Conservation (phyloP, 805 yeast species). For the Kazachstania martiniae region DNA sequence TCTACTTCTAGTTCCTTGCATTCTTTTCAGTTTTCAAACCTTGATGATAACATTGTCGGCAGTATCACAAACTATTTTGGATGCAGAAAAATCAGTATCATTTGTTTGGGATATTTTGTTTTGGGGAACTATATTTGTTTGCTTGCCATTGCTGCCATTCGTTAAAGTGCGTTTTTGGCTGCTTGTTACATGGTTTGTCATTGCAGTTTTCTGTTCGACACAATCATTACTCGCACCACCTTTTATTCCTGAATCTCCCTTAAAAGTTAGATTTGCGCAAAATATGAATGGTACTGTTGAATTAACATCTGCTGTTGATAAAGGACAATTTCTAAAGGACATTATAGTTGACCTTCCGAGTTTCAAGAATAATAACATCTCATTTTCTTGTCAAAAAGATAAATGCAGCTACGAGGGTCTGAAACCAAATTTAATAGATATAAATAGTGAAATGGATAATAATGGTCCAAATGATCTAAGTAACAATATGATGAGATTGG, state of each 20-base stretch:
- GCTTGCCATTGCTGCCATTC: constrained; percentile 43
- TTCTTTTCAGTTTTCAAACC: constrained; percentile 42
- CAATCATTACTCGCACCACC: no score
- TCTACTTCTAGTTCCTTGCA: constrained; percentile 53
- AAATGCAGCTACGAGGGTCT: constrained; percentile 41
- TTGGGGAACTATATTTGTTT: constrained; percentile 29
- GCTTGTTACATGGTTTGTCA: constrained; percentile 30
- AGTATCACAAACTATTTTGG: constrained; percentile 60
- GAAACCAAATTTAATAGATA: constrained; percentile 38
- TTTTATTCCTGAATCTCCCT: constrained; percentile 36
- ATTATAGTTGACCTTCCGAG: constrained; percentile 57
- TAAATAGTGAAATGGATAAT: constrained; percentile 16
- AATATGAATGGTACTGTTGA: constrained; percentile 31
- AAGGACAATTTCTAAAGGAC: constrained; percentile 27
- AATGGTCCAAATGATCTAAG: constrained; percentile 34
- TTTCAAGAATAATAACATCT: constrained; percentile 30
- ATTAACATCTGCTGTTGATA: constrained; percentile 6
- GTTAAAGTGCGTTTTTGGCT: constrained; percentile 43
- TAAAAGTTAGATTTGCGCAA: constrained; percentile 66
- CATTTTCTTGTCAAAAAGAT: constrained; percentile 42
- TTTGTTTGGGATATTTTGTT: constrained; percentile 26
- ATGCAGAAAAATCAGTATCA: constrained; percentile 37
- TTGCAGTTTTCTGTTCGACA: no score
- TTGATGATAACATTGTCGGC: constrained; percentile 37
- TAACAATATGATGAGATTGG: no score